Percentiles rank a stretch among this genome's conserved stretches.
These are phyloP conservation scores for Phytophthora foliorum DNA, from an alignment of 352 stramenopile species.

Conservation along the genomic window DNA sequence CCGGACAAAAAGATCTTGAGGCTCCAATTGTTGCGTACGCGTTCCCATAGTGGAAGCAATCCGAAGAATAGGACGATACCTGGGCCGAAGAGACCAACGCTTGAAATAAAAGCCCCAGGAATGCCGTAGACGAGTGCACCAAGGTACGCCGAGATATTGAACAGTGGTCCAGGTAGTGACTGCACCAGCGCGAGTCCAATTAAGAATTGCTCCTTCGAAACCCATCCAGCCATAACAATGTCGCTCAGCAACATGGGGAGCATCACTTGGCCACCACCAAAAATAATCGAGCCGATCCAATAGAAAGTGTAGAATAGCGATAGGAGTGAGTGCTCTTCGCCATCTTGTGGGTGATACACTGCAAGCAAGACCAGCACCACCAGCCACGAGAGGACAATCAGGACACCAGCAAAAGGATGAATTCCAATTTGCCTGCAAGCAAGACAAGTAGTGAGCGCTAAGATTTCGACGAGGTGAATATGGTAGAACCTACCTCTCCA, in stretches of 20 bases:
- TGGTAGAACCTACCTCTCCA: constrained; percentile 43
- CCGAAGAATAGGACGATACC: constrained; percentile 94
- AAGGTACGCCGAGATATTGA: constrained; percentile 96
- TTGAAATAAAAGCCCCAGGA: constrained; percentile 89
- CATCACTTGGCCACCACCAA: constrained; percentile 95
- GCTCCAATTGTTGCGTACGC: constrained; percentile 81
- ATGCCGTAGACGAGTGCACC: constrained; percentile 90
- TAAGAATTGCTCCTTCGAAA: constrained; percentile 94
- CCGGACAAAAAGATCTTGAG: constrained; percentile 92
- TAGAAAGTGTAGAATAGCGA: constrained; percentile 94
- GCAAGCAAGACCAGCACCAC: constrained; percentile 70
- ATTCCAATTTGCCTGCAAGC: constrained; percentile 89
- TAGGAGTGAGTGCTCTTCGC: constrained; percentile 43
- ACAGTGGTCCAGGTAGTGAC: constrained; percentile 93
- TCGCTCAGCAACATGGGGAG: constrained; percentile 90
- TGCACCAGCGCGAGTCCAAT: constrained; percentile 95
- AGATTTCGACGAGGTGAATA: neutral
- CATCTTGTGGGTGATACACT: constrained; percentile 58
- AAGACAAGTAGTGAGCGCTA: neutral
- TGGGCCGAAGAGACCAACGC: constrained; percentile 92
- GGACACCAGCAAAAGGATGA: constrained; percentile 67
- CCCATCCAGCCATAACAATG: constrained; percentile 88
- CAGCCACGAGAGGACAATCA: constrained; percentile 87
- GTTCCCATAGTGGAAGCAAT: constrained; percentile 93
- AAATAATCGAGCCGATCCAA: constrained; percentile 96